These are phyloP conservation scores for Podosphaera fusca DNA, from an alignment of 2,329 filamentous ascomycete genomes.

Conservation along the genomic window DNA sequence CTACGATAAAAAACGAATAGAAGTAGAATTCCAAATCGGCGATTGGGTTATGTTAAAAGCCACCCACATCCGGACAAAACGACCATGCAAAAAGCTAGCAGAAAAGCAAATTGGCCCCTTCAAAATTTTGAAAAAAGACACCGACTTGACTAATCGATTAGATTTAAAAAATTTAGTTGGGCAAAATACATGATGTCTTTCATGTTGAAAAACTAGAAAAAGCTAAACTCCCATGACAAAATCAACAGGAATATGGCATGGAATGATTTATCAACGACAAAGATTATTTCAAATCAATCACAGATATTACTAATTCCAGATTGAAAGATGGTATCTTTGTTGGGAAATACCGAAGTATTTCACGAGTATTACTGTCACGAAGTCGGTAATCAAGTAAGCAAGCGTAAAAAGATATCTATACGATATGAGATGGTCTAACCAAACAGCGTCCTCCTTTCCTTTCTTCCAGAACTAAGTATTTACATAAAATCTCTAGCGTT, in stretches of 20 bases:
- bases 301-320: neutral
- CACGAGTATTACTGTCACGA: no score
- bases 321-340: neutral
- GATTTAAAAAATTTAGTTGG: neutral
- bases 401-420: no score
- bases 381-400: no score
- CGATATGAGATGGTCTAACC: no score
- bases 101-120: neutral
- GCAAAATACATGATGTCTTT: neutral
- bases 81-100: neutral
- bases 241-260: neutral
- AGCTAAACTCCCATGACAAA: neutral
- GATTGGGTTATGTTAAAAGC: no score
- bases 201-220: neutral
- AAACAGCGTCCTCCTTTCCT: no score
- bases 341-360: no score
- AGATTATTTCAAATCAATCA: neutral
- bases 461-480: no score
- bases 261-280: neutral
- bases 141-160: neutral
- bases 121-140: neutral
- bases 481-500: no score
- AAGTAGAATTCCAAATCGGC: no score
- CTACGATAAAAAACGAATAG: no score
- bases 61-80: no score